Conservation (phyloP, 1,284 basidiomycete genomes). For the Rhizoctonia solani region DNA sequence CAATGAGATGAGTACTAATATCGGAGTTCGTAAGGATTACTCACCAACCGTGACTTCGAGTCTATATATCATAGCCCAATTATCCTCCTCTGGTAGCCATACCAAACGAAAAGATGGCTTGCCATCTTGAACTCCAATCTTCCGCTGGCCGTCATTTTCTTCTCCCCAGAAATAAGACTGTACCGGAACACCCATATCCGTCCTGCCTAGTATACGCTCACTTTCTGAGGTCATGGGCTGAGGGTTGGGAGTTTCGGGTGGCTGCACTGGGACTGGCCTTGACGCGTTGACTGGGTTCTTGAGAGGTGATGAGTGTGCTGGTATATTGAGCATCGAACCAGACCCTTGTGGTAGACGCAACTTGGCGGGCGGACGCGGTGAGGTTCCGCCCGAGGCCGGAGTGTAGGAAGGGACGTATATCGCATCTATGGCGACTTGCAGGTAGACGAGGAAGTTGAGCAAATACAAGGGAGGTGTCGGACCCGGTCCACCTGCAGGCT, state of each 20-base stretch:
- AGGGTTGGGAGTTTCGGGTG: conserved; percentile 75
- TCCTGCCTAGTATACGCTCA: conserved; percentile 71
- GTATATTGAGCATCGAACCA: conserved; percentile 39
- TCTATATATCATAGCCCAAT: conserved; percentile 77
- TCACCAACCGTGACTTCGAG: conserved; percentile 75
- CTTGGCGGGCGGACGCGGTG: conserved; percentile 36
- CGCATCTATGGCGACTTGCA: conserved; percentile 20
- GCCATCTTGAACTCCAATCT: conserved; percentile 47
- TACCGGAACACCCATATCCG: conserved; percentile 71
- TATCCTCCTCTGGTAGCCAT: conserved; percentile 59
- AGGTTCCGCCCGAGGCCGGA: not conserved
- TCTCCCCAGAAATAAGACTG: conserved; percentile 74
- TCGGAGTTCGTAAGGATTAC: conserved; percentile 44
- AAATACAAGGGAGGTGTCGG: conserved; percentile 22
- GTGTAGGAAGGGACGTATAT: conserved; percentile 24
- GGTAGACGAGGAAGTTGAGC: conserved; percentile 31
- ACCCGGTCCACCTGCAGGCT: conserved; percentile 23
- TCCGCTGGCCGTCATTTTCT: conserved; percentile 33
- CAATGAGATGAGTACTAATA: conserved; percentile 8
- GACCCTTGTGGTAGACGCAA: conserved; percentile 38
- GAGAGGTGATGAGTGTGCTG: conserved; percentile 45
- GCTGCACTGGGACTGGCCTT: conserved; percentile 60
- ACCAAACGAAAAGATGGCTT: conserved; percentile 64
- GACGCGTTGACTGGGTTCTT: conserved; percentile 46
- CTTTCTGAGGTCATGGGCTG: conserved; percentile 67